Evolutionary conservation across 768 basidiomycete genomes (phyloP), one percentile per base, ranked within the genome.

Genomic region (Rhizopogon roseolus): DNA sequence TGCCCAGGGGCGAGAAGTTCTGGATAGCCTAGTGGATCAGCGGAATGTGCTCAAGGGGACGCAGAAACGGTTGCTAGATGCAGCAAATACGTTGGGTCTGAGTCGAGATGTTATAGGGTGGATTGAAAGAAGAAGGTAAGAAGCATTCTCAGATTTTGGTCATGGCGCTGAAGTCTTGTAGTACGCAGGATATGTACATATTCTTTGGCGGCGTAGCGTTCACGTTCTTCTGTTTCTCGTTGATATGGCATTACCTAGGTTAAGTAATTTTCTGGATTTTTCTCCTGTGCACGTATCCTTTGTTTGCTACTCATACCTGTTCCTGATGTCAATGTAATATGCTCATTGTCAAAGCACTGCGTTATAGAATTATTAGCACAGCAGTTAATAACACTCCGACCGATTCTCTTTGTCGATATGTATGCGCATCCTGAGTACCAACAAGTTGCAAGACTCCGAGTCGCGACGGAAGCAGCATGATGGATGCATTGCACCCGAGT

Each of bases 41-140:
- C 76, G 93, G 55, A 89, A 89, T 64, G 84, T 98, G 68, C 75
- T 99, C 54, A 98, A 98, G 70, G 95, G 93, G n/a, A 98, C 97
- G 0, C 88, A 92, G 65, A 80, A 84, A 60, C 79, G 90, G 52
- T 70, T 99, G 48, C 71, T 97, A 53, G 88, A 91, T 65, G 88
- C 93, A 41, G 97, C 95, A 44, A 98, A 97, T 69, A 97, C 93
- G 25, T 71, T 99, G 54, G 97, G 97, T 0, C 72, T 98, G 65
- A 94, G 94, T 68, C 79, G 94, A 56, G 82, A 96, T 65, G 95
- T 96, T 34, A 98, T 99, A 68, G 86, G 90, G 6, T 99, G 95
- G 93, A 95, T 99, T 59, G 97, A 99, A 66, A 81, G 86, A 57
- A 77, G 97, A 69, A 97, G 92, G 94, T 93, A 57, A 57, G 56